Base-by-base conservation (phyloP, 1,284 basidiomycete genomes). In the Tremellales sp. region DNA sequence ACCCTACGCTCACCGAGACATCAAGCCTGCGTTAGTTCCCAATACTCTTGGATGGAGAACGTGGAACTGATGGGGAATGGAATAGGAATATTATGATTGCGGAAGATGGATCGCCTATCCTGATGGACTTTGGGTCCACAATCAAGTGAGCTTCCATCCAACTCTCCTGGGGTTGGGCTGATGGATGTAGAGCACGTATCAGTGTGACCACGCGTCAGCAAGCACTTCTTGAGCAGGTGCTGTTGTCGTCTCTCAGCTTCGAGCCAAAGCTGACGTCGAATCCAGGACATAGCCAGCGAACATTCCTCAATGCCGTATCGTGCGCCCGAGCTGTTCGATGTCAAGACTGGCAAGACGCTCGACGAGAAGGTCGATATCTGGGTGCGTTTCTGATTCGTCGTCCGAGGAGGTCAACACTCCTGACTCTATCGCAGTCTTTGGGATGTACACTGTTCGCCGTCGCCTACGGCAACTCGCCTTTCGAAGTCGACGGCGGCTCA, bases 41-140 rank as follows among this genome's bases (percentile, higher is more conserved):
- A n/a, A 31, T 38, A 19, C 14, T 1, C 1, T 5, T 40, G 8
- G 40, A 33, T 19, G n/a, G 21, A 24, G n/a, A n/a, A n/a, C n/a
- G n/a, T n/a, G n/a, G n/a, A 10, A 12, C 28, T 46, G 22, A 48
- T 22, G 9, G n/a, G 10, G 29, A 39, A 13, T 9, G n/a, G n/a
- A 14, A 4, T 53, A 93, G 90, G 33, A 98, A 98, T 68, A 80
- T 98, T 48, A 98, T 98, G 93, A 80, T 98, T 48, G 79, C 89
- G 5, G 92, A 97, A 62, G 88, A 95, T 50, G 89, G 87, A 5
- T 81, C 82, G 10, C 87, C 92, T 1, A 87, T 98, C 54, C 79
- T 99, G 14, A 98, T 98, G 94, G 94, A 99, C 74, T 94, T 99
- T 73, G 94, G 94, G 13, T 94, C 89, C 54, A 82, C 68, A 2